phyloP scores from a whole-genome alignment of 345 rosid genomes.

The Moricandia arvensis region DNA sequence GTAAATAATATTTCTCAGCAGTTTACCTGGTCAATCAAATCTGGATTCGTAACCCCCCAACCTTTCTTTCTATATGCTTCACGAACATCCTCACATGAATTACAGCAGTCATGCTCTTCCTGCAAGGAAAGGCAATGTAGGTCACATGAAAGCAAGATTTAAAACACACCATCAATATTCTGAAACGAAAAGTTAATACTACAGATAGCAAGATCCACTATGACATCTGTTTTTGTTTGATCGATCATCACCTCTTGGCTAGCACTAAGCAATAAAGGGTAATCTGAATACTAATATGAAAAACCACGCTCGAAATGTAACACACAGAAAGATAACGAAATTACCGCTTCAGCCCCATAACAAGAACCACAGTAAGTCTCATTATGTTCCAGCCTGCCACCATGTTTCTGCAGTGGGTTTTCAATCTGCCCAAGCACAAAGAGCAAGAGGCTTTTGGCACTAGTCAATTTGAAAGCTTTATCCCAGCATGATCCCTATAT shows the following conservation, averaged over 20 bases:
- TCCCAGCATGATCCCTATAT: neutral
- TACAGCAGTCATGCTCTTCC: conserved; percentile 87
- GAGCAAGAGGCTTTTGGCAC: neutral
- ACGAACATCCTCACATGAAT: conserved; percentile 87
- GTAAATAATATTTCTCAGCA: neutral
- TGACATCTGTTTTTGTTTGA: neutral
- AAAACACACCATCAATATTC: too few relatives aligned
- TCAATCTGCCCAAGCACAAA: conserved; percentile 62
- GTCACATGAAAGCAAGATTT: neutral
- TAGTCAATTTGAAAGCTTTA: neutral
- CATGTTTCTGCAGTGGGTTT: conserved; percentile 90
- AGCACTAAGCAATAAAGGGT: conserved; percentile 13
- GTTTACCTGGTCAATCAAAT: conserved; percentile 79
- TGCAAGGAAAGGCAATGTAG: conserved; percentile 22
- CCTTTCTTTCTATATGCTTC: conserved; percentile 97
- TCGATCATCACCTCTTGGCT: neutral
- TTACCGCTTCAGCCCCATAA: conserved; percentile 87
- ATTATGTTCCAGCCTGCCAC: conserved; percentile 95
- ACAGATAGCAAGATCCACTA: neutral
- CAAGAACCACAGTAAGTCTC: conserved; percentile 96
- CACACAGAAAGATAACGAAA: neutral
- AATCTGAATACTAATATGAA: neutral
- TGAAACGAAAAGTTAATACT: too few relatives aligned
- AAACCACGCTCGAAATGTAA: neutral
- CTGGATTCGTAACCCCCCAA: conserved; percentile 84